Evolutionary conservation across 495 filamentous ascomycete genomes (phyloP).

Genomic region (Stereocaulon alpinum): DNA sequence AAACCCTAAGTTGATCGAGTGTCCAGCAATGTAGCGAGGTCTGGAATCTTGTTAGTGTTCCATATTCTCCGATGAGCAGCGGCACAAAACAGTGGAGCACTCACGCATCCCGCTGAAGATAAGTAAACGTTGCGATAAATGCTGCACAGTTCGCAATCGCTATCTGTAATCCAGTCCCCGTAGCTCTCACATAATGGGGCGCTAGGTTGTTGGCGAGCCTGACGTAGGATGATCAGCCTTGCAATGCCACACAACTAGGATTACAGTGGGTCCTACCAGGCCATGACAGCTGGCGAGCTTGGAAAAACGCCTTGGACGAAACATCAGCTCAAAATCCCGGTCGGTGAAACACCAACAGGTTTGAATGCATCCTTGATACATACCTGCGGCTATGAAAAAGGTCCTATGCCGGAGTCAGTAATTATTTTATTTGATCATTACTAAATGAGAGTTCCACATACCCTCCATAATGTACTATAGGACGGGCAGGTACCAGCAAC

Average conservation of each 20-base stretch:
- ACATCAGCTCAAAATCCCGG: neutral
- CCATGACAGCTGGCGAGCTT: conserved; percentile 18
- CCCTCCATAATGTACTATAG: conserved; percentile 24
- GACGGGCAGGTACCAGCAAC: conserved; percentile 24
- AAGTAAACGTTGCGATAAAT: conserved; percentile 44
- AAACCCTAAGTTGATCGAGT: conserved; percentile 38
- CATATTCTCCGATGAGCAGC: neutral
- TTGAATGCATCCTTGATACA: neutral
- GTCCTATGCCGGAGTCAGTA: conserved; percentile 3
- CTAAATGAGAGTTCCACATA: neutral
- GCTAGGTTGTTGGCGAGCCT: conserved; percentile 24
- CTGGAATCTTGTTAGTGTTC: conserved; percentile 17
- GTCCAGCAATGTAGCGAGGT: conserved; percentile 35
- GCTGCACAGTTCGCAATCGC: conserved; percentile 39
- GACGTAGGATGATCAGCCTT: neutral
- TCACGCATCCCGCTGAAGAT: conserved; percentile 36
- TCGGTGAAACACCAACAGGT: too few relatives aligned
- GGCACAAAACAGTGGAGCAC: conserved; percentile 12
- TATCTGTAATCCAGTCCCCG: conserved; percentile 36
- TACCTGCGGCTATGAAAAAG: conserved; percentile 16
- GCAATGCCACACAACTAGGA: neutral
- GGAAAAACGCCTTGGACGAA: conserved; percentile 15
- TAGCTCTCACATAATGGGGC: conserved; percentile 40
- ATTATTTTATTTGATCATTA: neutral
- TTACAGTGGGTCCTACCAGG: conserved; percentile 8